A percentile compares a stretch with the other conserved stretches of the same genome.
phyloP scores from a whole-genome alignment of 305 asterid genomes.

The Lippia alba region DNA sequence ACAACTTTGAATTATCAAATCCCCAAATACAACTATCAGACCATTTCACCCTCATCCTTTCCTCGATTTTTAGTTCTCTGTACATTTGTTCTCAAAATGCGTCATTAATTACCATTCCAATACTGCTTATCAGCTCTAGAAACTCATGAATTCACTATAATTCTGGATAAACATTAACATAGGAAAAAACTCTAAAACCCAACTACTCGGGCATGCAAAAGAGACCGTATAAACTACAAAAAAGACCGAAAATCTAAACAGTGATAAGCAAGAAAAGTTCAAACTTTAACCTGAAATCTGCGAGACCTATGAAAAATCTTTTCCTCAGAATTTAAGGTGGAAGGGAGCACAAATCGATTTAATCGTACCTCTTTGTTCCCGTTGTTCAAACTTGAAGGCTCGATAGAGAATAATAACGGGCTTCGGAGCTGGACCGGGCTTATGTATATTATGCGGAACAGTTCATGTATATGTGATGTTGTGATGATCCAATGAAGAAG shows the following conservation, averaged over 20 bases:
- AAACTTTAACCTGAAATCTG: conserved; percentile 31
- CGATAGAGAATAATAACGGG: neutral
- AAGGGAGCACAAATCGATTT: neutral
- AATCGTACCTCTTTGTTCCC: neutral
- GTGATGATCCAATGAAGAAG: too few relatives aligned
- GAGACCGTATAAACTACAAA: neutral
- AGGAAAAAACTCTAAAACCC: conserved; percentile 18
- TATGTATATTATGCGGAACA: too few relatives aligned
- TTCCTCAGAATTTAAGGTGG: conserved; percentile 1
- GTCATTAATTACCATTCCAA: neutral
- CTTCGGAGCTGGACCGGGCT: neutral
- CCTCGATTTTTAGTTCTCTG: neutral
- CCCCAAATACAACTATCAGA: neutral
- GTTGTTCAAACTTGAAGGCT: neutral
- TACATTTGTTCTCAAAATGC: neutral
- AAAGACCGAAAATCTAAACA: neutral
- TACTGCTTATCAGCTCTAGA: conserved; percentile 1
- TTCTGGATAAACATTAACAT: conserved; percentile 1
- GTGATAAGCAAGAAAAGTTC: too few relatives aligned
- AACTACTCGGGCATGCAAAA: neutral
- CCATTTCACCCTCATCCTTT: neutral
- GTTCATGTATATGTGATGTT: too few relatives aligned
- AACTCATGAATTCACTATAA: neutral
- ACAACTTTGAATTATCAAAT: conserved; percentile 5
- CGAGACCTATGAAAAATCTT: conserved; percentile 13